Base-by-base conservation (phyloP, 2,329 filamentous ascomycete genomes). In the Nakataea oryzae region DNA sequence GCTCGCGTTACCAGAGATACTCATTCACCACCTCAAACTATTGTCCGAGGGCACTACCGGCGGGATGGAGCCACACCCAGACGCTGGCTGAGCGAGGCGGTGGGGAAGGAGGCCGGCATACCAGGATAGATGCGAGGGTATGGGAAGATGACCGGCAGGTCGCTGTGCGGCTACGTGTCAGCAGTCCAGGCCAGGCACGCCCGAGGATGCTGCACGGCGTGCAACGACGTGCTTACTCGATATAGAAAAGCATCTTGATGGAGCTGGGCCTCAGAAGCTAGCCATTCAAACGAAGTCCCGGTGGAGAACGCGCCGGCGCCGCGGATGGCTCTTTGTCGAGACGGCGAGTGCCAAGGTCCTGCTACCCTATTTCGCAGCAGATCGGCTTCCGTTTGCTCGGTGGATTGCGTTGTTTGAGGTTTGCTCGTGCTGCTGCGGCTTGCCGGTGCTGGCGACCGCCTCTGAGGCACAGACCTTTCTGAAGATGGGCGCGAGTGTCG, bases 141-240 rank as follows among this genome's bases (percentile, higher is more conserved):
- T 26, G 82, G 82, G 66, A 85, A 85, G 67, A 85, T 76, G 60
- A 85, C 76, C 57, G 81, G 80, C 27, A 85, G 72, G 63, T 84
- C 81, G 69, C 82, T 85, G 34, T 28, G 59, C 62, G 26, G 9
- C 17, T 5, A 26, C n/a, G 24, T 28, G 58, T 59, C 58, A 59
- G 58, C 58, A 54, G 32, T 21, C 32, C 27, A 57, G 34, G 14
- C 4, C 28, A 61, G 47, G 57, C 34, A 21, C 30, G 54, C 9
- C 54, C 28, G 8, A 17, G 41, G 4, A 9, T n/a, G 41, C 21
- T n/a, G 9, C 21, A 50, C 21, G 21, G 8, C 24, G 41, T n/a
- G 17, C 41, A 50, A 24, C 21, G 41, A 50, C 21, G 24, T 27
- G 54, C 41, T 30, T 13, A 60, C 26, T 54, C 24, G 32, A 59